phyloP scores from a whole-genome alignment of 768 basidiomycete species.

The Crucibulum laeve region DNA sequence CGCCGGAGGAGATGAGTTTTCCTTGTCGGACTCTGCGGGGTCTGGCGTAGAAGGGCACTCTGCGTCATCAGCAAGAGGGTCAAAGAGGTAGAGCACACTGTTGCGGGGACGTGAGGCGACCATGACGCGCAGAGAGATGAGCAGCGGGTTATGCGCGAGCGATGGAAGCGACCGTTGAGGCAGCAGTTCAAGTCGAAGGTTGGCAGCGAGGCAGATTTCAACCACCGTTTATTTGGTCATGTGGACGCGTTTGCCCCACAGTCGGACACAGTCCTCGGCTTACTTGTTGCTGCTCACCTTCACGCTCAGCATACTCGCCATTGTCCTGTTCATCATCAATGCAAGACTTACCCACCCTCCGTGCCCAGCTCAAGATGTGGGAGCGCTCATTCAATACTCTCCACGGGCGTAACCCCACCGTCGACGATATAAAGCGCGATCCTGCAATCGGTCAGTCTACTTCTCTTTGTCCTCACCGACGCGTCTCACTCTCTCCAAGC shows the following conservation, averaged over 20 bases:
- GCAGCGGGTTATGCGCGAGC: too few relatives aligned
- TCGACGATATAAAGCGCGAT: conserved; percentile 66
- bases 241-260: conserved; percentile 29
- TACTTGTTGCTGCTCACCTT: too few relatives aligned
- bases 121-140: conserved; percentile 22
- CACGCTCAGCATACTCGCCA: conserved; percentile 9
- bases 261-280: not conserved
- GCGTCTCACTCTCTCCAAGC: conserved; percentile 36
- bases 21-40: conserved; percentile 41
- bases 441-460: conserved; percentile 55
- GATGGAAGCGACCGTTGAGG: too few relatives aligned
- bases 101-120: conserved; percentile 33
- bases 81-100: conserved; percentile 47
- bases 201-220: conserved; percentile 17
- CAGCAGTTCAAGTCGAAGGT: too few relatives aligned
- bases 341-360: conserved; percentile 45
- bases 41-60: conserved; percentile 12
- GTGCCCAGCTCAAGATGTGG: conserved; percentile 74
- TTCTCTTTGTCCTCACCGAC: conserved; percentile 2
- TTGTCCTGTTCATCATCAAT: conserved; percentile 16
- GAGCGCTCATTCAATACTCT: conserved; percentile 60
- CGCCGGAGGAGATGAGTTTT: conserved; percentile 28
- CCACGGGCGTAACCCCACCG: conserved; percentile 55
- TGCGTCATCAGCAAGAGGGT: conserved; percentile 46
- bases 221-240: conserved; percentile 28